Conservation (phyloP, 495 filamentous ascomycete species). For the Cladorrhinum samala region DNA sequence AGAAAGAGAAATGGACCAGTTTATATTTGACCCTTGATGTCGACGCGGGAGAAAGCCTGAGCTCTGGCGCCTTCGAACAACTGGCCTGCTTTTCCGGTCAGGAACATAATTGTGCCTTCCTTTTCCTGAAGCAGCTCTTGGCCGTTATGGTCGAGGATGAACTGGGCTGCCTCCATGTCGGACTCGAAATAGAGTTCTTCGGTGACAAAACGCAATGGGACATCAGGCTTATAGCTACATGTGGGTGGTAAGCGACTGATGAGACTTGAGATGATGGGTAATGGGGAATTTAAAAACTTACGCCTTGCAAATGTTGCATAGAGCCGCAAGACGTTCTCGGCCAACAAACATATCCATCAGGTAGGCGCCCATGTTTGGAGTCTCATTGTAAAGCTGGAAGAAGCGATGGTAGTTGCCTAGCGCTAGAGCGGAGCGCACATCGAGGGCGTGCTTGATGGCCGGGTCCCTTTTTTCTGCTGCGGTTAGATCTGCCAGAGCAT, state of each 20-base stretch:
- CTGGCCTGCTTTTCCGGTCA: constrained; percentile 64
- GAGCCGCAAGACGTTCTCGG: constrained; percentile 84
- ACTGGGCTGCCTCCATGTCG: constrained; percentile 82
- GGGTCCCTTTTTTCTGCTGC: constrained; percentile 80
- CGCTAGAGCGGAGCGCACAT: constrained; percentile 85
- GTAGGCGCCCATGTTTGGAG: constrained; percentile 96
- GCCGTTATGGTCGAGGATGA: constrained; percentile 72
- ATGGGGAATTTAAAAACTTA: constrained; percentile 47
- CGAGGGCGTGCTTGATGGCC: constrained; percentile 84
- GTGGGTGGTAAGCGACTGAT: no score
- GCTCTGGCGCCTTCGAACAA: constrained; percentile 67
- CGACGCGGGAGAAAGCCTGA: constrained; percentile 74
- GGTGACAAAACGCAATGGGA: constrained; percentile 84
- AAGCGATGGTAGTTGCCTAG: constrained; percentile 95
- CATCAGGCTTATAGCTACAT: constrained; percentile 78
- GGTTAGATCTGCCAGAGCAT: constrained; percentile 96
- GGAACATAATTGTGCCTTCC: constrained; percentile 62
- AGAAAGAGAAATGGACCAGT: not conserved
- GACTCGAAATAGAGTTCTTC: constrained; percentile 95
- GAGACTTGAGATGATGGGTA: not conserved
- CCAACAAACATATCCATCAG: constrained; percentile 98
- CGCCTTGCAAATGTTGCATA: constrained; percentile 89
- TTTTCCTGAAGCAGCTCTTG: constrained; percentile 73
- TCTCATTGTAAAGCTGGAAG: constrained; percentile 88
- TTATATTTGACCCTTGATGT: constrained; percentile 94